Base-by-base conservation (phyloP, 2,329 filamentous ascomycete species). In the Penicillium hesseltinei region DNA sequence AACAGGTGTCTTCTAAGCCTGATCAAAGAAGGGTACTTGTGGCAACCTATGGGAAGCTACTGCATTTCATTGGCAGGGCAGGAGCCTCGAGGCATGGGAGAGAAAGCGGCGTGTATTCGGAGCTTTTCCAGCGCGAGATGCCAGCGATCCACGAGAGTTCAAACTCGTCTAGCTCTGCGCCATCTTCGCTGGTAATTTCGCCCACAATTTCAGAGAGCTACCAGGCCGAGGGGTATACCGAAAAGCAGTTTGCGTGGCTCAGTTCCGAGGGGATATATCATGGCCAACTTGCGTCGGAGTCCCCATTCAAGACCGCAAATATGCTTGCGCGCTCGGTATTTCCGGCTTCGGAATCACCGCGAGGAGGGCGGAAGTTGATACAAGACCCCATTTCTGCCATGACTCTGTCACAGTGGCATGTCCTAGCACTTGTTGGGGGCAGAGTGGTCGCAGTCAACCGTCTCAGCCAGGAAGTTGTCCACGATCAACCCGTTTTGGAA, bases 341-440 rank as follows among this genome's bases (percentile, higher is more conserved):
- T 42, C 85, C 90, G 2, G 82, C 85, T 2, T 81, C 85, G 0
- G 87, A 92, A 60, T 83, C 84, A 9, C 78, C 85, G 2, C 83
- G 84, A 59, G 88, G 85, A 36, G 81, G 88, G 25, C 84, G 82
- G 60, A 88, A 85, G 60, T 75, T 87, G 36, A 81, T 85, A 0
- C 83, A 89, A 52, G 91, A 95, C 58, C 82, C 85, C 1, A 87
- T 97, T 39, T 86, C 88, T 40, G 90, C 90, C 0, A 88, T 96
- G 72, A 87, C 89, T 0, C 78, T 99, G 62, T 96, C 92, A 6
- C 92, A 96, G 69, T 99, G 94, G 89, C 94, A 99, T 72, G 87
- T 97, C 49, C 75, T 99, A 23, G 86, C 88, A 62, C 81, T 99
- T 0, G 84, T 96, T 1, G 92, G 94, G 58, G 89, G 88, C 2